These are phyloP conservation scores for Pluteus cervinus DNA, from an alignment of 768 basidiomycete genomes.

Conservation along the genomic window DNA sequence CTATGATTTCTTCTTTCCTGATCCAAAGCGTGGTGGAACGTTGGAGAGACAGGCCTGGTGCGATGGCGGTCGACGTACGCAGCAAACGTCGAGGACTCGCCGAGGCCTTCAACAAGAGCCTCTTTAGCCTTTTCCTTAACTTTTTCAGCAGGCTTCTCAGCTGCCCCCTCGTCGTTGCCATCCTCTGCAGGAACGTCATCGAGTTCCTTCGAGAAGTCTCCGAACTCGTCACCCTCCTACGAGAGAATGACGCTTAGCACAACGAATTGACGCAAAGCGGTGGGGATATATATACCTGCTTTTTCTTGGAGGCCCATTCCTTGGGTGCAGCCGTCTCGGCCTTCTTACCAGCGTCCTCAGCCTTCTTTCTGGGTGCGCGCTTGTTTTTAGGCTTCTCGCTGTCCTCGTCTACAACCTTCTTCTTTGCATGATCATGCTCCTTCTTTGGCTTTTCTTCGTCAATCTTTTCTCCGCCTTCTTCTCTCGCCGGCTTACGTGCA, in stretches of 20 bases:
- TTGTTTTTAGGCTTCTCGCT: too few species aligned
- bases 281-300: too few species aligned
- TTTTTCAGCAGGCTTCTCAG: slow-evolving; percentile 34
- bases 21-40: too few species aligned
- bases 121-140: slow-evolving; percentile 29
- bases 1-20: too few species aligned
- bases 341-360: slow-evolving; percentile 34
- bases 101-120: too few species aligned
- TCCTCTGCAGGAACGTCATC: slow-evolving; percentile 30
- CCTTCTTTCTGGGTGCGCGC: slow-evolving; percentile 28
- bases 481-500: slow-evolving; percentile 67
- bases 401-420: slow-evolving; percentile 16
- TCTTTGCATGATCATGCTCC: slow-evolving; percentile 33
- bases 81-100: too few species aligned
- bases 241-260: too few species aligned
- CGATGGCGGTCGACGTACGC: too few species aligned
- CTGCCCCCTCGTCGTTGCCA: slow-evolving; percentile 33
- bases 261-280: too few species aligned
- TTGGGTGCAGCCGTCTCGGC: slow-evolving; percentile 39
- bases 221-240: slow-evolving; percentile 31
- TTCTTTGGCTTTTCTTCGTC: slow-evolving; percentile 49
- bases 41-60: too few species aligned
- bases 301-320: slow-evolving; percentile 42
- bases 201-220: slow-evolving; percentile 39
- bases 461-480: slow-evolving; percentile 34